These are phyloP conservation scores for Aspergillus coremiiformis DNA, from an alignment of 495 filamentous ascomycete genomes.

Conservation along the genomic window DNA sequence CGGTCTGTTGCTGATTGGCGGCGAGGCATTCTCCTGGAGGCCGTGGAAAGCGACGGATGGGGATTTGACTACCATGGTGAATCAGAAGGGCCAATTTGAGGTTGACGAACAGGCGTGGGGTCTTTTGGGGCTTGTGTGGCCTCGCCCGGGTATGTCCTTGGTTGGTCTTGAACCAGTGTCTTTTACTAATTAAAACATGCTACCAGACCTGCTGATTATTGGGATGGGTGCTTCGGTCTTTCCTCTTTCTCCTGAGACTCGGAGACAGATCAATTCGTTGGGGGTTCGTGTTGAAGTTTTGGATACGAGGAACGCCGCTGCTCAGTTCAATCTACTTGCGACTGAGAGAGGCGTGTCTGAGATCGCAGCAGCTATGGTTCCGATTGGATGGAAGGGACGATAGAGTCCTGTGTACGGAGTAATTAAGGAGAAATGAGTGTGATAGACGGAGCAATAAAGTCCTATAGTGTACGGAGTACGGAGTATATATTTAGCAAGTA, in stretches of 20 bases:
- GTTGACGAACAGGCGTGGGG: conserved; percentile 64
- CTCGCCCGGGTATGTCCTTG: conserved; percentile 71
- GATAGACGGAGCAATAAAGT: too few species aligned
- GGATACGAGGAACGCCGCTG: conserved; percentile 90
- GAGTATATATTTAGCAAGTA: too few species aligned
- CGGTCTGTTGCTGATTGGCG: conserved; percentile 67
- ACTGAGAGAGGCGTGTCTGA: conserved; percentile 73
- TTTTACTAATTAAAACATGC: conserved; percentile 13
- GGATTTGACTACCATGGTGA: conserved; percentile 48
- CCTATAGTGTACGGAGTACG: too few species aligned
- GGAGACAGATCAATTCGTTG: conserved; percentile 61
- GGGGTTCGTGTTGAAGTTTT: conserved; percentile 83
- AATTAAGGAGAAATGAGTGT: too few species aligned
- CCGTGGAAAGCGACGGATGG: conserved; percentile 54
- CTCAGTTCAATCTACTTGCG: conserved; percentile 80
- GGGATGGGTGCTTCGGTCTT: conserved; percentile 70
- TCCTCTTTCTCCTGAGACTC: conserved; percentile 68
- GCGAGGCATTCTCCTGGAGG: conserved; percentile 82
- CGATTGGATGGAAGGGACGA: conserved; percentile 68
- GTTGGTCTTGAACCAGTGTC: not conserved
- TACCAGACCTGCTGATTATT: conserved; percentile 78
- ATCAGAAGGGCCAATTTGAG: conserved; percentile 76
- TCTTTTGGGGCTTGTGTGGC: conserved; percentile 72
- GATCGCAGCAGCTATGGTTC: conserved; percentile 84
- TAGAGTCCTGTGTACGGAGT: too few species aligned